phyloP scores from a whole-genome alignment of 2,329 filamentous ascomycete species.

The Penicillium sp. region DNA sequence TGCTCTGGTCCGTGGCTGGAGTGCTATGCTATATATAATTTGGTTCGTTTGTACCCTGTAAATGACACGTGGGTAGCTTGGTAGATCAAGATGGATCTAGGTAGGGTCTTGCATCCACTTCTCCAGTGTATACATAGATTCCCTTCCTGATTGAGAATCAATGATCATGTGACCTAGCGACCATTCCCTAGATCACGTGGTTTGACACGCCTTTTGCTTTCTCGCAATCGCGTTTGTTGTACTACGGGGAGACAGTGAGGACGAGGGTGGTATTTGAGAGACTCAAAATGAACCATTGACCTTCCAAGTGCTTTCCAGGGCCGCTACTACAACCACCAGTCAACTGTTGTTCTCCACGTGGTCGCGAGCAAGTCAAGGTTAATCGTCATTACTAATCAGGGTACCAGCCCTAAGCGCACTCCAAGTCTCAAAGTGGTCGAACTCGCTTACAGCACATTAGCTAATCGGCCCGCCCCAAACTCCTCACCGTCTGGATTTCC shows the following conservation, averaged over 20 bases:
- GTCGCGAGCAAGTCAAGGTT: neutral
- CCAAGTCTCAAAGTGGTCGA: conserved; percentile 23
- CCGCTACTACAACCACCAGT: neutral
- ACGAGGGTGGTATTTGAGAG: neutral
- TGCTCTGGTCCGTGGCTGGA: neutral
- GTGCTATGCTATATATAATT: neutral
- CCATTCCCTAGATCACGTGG: neutral
- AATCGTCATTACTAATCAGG: conserved; percentile 10
- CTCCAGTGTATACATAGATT: neutral
- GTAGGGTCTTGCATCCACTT: neutral
- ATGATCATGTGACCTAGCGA: neutral
- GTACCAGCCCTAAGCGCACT: conserved; percentile 33
- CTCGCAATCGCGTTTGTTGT: no score
- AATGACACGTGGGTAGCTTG: neutral
- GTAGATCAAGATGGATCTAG: neutral
- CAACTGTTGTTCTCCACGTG: neutral
- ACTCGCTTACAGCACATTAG: conserved; percentile 43
- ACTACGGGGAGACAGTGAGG: neutral
- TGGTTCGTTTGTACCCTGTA: neutral
- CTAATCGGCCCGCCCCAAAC: conserved; percentile 43
- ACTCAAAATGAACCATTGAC: neutral
- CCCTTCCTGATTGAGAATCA: neutral
- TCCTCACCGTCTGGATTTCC: conserved; percentile 40
- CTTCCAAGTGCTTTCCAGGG: neutral
- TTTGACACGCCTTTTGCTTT: no score